Base-by-base conservation (phyloP, 305 asterid species). In the Ajuga reptans region DNA sequence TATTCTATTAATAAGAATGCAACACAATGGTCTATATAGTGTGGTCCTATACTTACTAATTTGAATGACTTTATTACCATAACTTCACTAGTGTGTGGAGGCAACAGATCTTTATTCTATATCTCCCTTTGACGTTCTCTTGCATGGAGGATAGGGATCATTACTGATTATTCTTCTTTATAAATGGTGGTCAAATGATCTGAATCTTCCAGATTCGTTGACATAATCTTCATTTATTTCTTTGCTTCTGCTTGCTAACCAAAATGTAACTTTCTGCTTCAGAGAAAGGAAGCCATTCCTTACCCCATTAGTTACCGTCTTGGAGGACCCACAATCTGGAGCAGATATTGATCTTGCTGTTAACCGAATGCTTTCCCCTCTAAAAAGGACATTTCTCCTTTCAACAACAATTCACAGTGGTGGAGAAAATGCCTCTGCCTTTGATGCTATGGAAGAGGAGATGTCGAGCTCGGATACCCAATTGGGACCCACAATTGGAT, bases 281-380 rank as follows among this genome's bases (percentile, higher is more conserved):
- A 91, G 97, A n/a, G 94, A 92, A 80, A 82, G 86, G 85, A 92
- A 88, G 88, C 80, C 64, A 69, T 88, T 90, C 86, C 79, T 90
- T 77, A 88, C 96, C 27, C 98, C 98, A 2, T 80, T 90, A 42
- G 86, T 88, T 72, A 87, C 98, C 61, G 56, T 84, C 65, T 68
- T 88, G 86, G 97, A 92, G 80, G 86, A 82, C 72, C 88, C 90
- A 42, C 81, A 61, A 18, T 82, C 79, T 72, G 95, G 90, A 63
- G 77, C 50, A 16, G 92, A 85, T 77, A 83, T 92, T 51, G 89
- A 90, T 71, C 74, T 71, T 73, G 97, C 95, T 54, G 94, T 90
- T 37, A 57, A 64, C 62, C 79, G 82, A 78, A 61, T 82, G 66
- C 92, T 92, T 16, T 78, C 82, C 69, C 95, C 97, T 60, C 66